Percentiles rank a stretch among this genome's conserved stretches.
These are phyloP conservation scores for Cardiospermum halicacabum DNA, from an alignment of 345 rosid genomes.

Conservation along the genomic window DNA sequence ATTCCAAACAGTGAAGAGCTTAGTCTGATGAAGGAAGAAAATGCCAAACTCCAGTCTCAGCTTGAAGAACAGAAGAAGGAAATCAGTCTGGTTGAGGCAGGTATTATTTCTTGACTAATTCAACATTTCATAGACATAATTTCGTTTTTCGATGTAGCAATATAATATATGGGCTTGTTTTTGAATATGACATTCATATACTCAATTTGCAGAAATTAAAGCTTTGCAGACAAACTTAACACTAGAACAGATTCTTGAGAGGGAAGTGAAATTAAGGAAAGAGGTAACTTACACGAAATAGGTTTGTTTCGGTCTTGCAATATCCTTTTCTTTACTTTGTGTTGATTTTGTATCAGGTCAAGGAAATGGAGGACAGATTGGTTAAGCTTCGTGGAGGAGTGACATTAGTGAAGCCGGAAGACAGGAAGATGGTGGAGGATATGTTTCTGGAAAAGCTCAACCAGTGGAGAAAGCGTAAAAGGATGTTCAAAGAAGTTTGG, in stretches of 20 bases:
- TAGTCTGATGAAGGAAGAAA: constrained; percentile 74
- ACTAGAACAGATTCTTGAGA: constrained; percentile 62
- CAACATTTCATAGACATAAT: neutral
- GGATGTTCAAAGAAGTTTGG: constrained; percentile 94
- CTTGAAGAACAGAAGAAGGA: constrained; percentile 58
- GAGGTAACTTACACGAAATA: constrained; percentile 41
- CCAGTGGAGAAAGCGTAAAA: constrained; percentile 87
- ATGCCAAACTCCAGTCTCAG: constrained; percentile 55
- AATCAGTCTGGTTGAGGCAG: constrained; percentile 61
- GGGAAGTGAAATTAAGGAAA: constrained; percentile 48
- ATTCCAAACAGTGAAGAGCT: constrained; percentile 82
- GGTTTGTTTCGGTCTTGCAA: neutral
- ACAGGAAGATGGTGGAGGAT: constrained; percentile 53
- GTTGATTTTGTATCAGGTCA: constrained; percentile 40
- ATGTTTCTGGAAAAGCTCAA: constrained; percentile 54
- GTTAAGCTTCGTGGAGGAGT: constrained; percentile 65
- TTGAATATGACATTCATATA: neutral
- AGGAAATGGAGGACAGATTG: constrained; percentile 72
- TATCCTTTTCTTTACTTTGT: neutral
- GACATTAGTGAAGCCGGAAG: constrained; percentile 80
- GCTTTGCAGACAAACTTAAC: constrained; percentile 74
- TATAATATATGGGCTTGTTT: neutral
- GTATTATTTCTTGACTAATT: constrained; percentile 29
- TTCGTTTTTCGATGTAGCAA: neutral
- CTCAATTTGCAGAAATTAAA: constrained; percentile 53